These are phyloP conservation scores for Marasmius fiardii DNA, from an alignment of 1,284 basidiomycete species.

Conservation along the genomic window DNA sequence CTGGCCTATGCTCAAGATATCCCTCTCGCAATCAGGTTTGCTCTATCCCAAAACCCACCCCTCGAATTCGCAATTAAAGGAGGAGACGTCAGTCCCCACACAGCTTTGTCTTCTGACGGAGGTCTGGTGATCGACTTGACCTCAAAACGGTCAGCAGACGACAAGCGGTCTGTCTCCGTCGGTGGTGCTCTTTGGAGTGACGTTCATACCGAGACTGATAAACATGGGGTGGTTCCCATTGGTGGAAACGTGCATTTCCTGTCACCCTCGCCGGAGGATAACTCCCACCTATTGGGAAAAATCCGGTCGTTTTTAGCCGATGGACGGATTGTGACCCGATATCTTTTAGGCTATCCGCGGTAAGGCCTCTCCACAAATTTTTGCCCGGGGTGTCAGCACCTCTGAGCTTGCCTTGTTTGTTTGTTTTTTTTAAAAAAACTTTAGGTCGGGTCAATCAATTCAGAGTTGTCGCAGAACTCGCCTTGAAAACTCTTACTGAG, in stretches of 20 bases:
- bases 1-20: background rate
- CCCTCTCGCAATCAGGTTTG: background rate
- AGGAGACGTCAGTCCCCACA: background rate
- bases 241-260: too few species aligned
- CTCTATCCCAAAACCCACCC: background rate
- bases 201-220: slow-evolving; percentile 7
- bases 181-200: slow-evolving; percentile 17
- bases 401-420: too few species aligned
- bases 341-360: too few species aligned
- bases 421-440: too few species aligned
- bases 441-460: slow-evolving; percentile 43
- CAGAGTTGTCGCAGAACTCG: slow-evolving; percentile 45
- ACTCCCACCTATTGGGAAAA: too few species aligned
- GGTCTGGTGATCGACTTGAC: slow-evolving; percentile 6
- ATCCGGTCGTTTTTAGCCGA: too few species aligned
- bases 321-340: too few species aligned
- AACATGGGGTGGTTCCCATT: too few species aligned
- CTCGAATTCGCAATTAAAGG: slow-evolving; percentile 1
- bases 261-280: too few species aligned
- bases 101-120: background rate
- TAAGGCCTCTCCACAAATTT: too few species aligned
- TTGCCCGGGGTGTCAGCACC: too few species aligned
- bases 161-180: slow-evolving; percentile 14
- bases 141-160: slow-evolving; percentile 2
- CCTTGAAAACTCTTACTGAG: slow-evolving; percentile 24